Conservation (phyloP, 2,329 filamentous ascomycete species). For the Seiridium unicorne region DNA sequence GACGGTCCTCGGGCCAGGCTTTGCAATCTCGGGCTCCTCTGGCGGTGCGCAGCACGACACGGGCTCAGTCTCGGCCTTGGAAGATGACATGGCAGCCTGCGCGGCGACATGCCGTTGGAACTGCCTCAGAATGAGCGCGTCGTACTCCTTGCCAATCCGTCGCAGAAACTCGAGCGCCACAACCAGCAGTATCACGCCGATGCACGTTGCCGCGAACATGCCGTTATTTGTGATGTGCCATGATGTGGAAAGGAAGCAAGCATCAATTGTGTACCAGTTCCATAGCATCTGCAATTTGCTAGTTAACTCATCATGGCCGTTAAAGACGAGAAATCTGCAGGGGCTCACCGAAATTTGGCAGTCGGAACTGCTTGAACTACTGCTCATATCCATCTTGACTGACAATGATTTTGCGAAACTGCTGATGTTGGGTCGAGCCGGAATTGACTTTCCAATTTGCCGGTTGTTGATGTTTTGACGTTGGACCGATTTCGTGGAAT, state of each 20-base stretch:
- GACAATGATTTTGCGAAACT: no score
- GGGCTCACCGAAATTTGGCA: conserved; percentile 11
- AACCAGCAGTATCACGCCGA: conserved; percentile 39
- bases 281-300: conserved; percentile 37
- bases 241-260: conserved; percentile 38
- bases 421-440: no score
- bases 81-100: conserved; percentile 14
- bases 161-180: conserved; percentile 38
- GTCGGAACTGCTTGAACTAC: background rate
- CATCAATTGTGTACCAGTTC: conserved; percentile 42
- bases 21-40: conserved; percentile 6
- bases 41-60: conserved; percentile 14
- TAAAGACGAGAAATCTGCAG: background rate
- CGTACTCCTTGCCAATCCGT: conserved; percentile 40
- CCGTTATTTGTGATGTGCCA: conserved; percentile 39
- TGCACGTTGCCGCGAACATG: conserved; percentile 41
- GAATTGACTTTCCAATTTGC: no score
- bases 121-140: conserved; percentile 35
- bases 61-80: conserved; percentile 7
- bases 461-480: no score
- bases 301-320: background rate
- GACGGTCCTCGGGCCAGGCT: conserved; percentile 15
- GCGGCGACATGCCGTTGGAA: conserved; percentile 33
- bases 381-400: conserved; percentile 11
- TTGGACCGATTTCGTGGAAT: background rate